Conservation (phyloP, 768 basidiomycete genomes). For the Mycena galopus region DNA sequence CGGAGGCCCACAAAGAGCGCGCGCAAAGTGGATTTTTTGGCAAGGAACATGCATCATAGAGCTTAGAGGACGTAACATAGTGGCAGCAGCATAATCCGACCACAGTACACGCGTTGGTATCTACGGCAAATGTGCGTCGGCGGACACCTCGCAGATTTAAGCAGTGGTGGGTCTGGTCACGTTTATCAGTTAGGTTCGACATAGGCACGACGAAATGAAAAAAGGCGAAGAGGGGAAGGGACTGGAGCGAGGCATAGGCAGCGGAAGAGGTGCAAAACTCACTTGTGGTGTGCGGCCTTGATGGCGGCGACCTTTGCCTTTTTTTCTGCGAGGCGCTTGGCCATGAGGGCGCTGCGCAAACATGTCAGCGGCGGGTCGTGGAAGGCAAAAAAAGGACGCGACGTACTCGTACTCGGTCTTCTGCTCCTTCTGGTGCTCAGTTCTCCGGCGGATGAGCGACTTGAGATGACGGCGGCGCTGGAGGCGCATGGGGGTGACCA, state of each 20-base stretch:
- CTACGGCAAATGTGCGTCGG: too few species aligned
- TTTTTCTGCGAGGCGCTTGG: too few species aligned
- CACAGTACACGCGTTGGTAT: constrained; percentile 18
- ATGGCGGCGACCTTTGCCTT: constrained; percentile 91
- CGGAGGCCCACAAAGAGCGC: too few species aligned
- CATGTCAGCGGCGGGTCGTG: too few species aligned
- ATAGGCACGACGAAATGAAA: neutral
- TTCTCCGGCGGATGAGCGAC: constrained; percentile 90
- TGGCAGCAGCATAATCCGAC: constrained; percentile 31
- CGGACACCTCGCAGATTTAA: constrained; percentile 8
- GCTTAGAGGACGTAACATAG: too few species aligned
- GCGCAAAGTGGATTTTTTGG: too few species aligned
- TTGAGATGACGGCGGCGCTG: constrained; percentile 96
- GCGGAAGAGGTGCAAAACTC: too few species aligned
- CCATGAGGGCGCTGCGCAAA: too few species aligned
- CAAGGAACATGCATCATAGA: too few species aligned
- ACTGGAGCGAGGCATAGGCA: too few species aligned
- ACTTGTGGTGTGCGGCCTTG: constrained; percentile 88
- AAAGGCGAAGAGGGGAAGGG: neutral
- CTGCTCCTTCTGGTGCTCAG: too few species aligned
- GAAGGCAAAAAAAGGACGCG: too few species aligned
- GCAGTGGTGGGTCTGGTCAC: constrained; percentile 27
- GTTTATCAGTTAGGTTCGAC: neutral
- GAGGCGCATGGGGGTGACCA: constrained; percentile 94
- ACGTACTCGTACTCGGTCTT: constrained; percentile 94